phyloP scores from a whole-genome alignment of 352 stramenopile species.

The Pythium dissimile region DNA sequence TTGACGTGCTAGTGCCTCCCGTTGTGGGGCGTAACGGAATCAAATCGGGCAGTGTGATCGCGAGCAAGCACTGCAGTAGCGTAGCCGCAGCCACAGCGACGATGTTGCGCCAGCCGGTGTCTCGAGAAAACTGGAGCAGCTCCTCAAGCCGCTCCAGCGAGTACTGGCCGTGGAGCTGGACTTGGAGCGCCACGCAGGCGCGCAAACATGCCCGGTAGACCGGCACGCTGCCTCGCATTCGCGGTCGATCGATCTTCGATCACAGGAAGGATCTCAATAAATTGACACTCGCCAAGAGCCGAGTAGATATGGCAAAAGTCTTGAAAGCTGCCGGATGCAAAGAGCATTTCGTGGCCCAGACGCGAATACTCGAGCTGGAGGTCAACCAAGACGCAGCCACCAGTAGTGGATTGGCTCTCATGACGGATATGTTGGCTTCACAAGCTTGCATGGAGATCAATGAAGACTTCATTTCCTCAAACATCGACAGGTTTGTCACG shows the following conservation, averaged over 20 bases:
- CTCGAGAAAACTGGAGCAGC: not conserved
- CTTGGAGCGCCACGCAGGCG: not conserved
- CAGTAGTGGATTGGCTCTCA: conserved; percentile 27
- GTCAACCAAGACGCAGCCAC: conserved; percentile 25
- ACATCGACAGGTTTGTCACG: not conserved
- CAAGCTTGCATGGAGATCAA: not conserved
- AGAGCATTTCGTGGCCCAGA: not conserved
- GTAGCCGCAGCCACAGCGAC: not conserved
- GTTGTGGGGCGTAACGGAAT: not conserved
- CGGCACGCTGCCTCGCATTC: not conserved
- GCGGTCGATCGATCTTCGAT: conserved; percentile 18
- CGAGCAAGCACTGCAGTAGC: not conserved
- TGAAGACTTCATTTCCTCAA: not conserved
- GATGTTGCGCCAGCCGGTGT: not conserved
- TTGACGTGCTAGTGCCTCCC: no score
- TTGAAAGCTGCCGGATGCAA: conserved; percentile 1
- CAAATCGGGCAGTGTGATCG: not conserved
- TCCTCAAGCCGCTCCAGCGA: not conserved
- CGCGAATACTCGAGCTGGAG: conserved; percentile 27
- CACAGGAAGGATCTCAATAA: conserved; percentile 11
- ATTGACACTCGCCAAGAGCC: conserved; percentile 13
- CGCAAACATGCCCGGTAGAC: not conserved
- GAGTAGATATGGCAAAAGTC: conserved; percentile 30
- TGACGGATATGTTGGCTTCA: not conserved
- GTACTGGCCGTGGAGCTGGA: not conserved